Evolutionary conservation across 352 stramenopile genomes (phyloP).

Genomic region (Globisporangium barbulae): DNA sequence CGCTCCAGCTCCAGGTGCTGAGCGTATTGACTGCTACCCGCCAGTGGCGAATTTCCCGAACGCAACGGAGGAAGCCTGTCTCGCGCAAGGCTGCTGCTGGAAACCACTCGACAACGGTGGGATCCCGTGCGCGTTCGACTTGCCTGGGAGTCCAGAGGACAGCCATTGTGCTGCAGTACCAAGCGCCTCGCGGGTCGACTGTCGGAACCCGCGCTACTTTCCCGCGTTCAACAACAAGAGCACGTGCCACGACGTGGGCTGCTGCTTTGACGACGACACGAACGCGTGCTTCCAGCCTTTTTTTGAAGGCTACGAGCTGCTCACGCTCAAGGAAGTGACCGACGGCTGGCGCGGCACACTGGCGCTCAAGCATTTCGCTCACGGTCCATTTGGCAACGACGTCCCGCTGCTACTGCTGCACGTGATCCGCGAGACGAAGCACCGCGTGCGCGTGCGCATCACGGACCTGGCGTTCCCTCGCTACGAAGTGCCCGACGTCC

Average conservation of each 20-base stretch:
- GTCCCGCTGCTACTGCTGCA: slow-evolving; percentile 55
- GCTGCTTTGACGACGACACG: slow-evolving; percentile 56
- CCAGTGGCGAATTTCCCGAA: slow-evolving; percentile 53
- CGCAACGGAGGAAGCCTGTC: slow-evolving; percentile 71
- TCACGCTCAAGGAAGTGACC: slow-evolving; percentile 50
- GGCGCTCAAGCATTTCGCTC: slow-evolving; percentile 34
- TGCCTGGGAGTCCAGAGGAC: slow-evolving; percentile 13
- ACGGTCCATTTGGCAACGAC: slow-evolving; percentile 79
- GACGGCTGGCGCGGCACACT: slow-evolving; percentile 57
- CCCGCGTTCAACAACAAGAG: slow-evolving; percentile 26
- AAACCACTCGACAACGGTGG: slow-evolving; percentile 51
- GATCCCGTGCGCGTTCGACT: slow-evolving; percentile 65
- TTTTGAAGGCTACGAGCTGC: slow-evolving; percentile 63
- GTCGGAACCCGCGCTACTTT: slow-evolving; percentile 68
- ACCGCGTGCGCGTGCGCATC: slow-evolving; percentile 70
- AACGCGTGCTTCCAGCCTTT: slow-evolving; percentile 67
- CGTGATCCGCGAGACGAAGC: slow-evolving; percentile 48
- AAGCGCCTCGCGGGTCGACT: slow-evolving; percentile 49
- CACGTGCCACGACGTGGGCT: slow-evolving; percentile 52
- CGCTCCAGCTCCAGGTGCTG: background rate
- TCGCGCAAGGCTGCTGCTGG: slow-evolving; percentile 85
- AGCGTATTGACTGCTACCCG: slow-evolving; percentile 75
- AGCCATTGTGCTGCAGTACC: slow-evolving; percentile 35
- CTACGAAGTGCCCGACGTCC: slow-evolving; percentile 65
- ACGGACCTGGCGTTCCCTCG: slow-evolving; percentile 68